These are phyloP conservation scores for Pelagomonas calceolata DNA, from an alignment of 108 stramenopile species.

Conservation along the genomic window DNA sequence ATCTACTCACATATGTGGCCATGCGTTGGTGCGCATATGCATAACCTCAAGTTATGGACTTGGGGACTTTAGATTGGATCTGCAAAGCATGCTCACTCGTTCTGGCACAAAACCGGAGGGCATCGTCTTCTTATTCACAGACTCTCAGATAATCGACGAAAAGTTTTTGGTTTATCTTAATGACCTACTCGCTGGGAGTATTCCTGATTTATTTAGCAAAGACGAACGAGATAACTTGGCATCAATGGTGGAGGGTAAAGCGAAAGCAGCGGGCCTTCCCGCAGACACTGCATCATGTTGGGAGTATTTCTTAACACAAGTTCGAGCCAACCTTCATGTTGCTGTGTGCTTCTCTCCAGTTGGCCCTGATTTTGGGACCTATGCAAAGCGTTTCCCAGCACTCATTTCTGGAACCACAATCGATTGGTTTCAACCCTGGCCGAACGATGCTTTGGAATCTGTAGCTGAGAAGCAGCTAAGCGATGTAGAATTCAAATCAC, in stretches of 20 bases:
- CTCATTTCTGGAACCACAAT: conserved; percentile 55
- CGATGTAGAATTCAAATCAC: conserved; percentile 16
- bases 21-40: conserved; percentile 35
- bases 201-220: conserved; percentile 46
- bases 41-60: conserved; percentile 47
- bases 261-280: conserved; percentile 33
- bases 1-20: conserved; percentile 44
- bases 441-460: conserved; percentile 43
- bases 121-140: conserved; percentile 48
- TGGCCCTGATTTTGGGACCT: conserved; percentile 47
- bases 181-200: conserved; percentile 50
- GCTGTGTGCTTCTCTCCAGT: conserved; percentile 54
- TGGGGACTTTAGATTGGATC: conserved; percentile 50
- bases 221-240: conserved; percentile 48
- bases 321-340: conserved; percentile 48
- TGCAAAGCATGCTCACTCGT: conserved; percentile 46
- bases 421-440: conserved; percentile 67
- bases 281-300: conserved; percentile 42
- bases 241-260: conserved; percentile 28
- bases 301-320: conserved; percentile 34
- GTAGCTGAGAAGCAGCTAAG: conserved; percentile 41
- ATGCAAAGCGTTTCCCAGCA: conserved; percentile 53
- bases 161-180: conserved; percentile 52
- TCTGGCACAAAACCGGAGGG: conserved; percentile 49
- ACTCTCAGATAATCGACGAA: conserved; percentile 55